These are phyloP conservation scores for Camellia lanceoleosa DNA, from an alignment of 148 eudicot species.

Conservation along the genomic window DNA sequence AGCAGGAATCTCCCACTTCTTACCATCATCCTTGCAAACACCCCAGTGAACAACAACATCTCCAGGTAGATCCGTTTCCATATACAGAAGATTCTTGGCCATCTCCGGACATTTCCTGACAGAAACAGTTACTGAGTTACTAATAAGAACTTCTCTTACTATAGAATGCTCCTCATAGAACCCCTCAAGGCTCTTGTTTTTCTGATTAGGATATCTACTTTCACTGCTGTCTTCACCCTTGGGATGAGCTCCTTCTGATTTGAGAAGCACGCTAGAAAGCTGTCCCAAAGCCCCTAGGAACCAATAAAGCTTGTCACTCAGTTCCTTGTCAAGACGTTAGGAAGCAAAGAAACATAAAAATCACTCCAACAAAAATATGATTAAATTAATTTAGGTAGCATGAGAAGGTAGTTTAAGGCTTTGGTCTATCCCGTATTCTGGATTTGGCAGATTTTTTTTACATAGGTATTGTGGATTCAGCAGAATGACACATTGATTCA, in stretches of 20 bases:
- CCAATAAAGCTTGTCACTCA: slow-evolving; percentile 14
- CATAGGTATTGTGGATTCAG: background rate
- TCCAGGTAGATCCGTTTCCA: slow-evolving; percentile 86
- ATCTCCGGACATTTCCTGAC: slow-evolving; percentile 57
- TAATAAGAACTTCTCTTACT: slow-evolving; percentile 48
- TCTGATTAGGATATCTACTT: slow-evolving; percentile 27
- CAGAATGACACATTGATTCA: background rate
- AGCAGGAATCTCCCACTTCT: slow-evolving; percentile 73
- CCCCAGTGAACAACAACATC: slow-evolving; percentile 92
- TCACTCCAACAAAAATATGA: background rate
- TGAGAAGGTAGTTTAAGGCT: slow-evolving; percentile 1
- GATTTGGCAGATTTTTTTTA: background rate
- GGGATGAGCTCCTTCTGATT: slow-evolving; percentile 39
- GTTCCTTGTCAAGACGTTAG: background rate
- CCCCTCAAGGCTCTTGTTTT: slow-evolving; percentile 49
- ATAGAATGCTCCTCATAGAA: slow-evolving; percentile 67
- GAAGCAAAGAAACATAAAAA: background rate
- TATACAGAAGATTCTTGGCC: slow-evolving; percentile 43
- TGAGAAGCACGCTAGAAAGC: slow-evolving; percentile 49
- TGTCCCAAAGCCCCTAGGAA: slow-evolving; percentile 54
- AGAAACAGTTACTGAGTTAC: slow-evolving; percentile 52
- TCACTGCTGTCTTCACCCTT: slow-evolving; percentile 34
- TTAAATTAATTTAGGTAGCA: background rate
- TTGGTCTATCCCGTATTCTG: background rate
- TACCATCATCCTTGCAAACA: slow-evolving; percentile 50